Base-by-base conservation (phyloP, 352 stramenopile species). In the Thalassiosira allenii region DNA sequence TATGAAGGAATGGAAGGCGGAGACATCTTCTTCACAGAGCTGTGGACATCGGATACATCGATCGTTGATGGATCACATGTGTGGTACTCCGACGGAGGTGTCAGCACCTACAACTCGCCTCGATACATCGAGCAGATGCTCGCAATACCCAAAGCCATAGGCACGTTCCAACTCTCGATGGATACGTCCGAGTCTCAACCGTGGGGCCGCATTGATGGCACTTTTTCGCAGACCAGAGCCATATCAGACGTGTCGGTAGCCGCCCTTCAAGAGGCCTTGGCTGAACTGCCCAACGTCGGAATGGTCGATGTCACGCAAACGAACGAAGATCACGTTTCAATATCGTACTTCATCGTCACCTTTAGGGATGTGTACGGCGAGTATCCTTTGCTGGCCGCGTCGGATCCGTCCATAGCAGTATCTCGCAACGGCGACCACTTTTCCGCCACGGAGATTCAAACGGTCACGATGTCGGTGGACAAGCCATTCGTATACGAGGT, bases 11-110 rank as follows among this genome's bases (percentile, higher is more conserved):
- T 98, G 66, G 90, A 95, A 78, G 96, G 96, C 2, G 86, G 91
- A 12, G 97, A 99, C 82, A 43, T 95, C 0, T 99, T 99, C 78
- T 99, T 97, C 88, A 98, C 96, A 0, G 97, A 99, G 76, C 76
- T 98, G 11, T 98, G 96, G 95, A 91, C 91, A 5, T 93, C 94
- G 1, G 86, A 94, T 12, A 44, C 51, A 63, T 78, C 75, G 11
- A 80, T 97, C 1, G 58, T 97, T 20, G 93, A 98, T 63, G 96
- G 95, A 6, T 97, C 96, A 1, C 94, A 98, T 71, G 65, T 67
- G 2, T 98, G 97, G 83, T 94, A 97, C 17, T 94, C 92, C 14
- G 96, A 98, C 61, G 95, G 95, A 17, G 96, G 96, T 9, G 81
- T 97, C 1, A 95, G 96, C 1, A 87, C 87, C 27, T 99, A 98